phyloP scores from a whole-genome alignment of 768 basidiomycete genomes.

The Xerocomus potaroensis region DNA sequence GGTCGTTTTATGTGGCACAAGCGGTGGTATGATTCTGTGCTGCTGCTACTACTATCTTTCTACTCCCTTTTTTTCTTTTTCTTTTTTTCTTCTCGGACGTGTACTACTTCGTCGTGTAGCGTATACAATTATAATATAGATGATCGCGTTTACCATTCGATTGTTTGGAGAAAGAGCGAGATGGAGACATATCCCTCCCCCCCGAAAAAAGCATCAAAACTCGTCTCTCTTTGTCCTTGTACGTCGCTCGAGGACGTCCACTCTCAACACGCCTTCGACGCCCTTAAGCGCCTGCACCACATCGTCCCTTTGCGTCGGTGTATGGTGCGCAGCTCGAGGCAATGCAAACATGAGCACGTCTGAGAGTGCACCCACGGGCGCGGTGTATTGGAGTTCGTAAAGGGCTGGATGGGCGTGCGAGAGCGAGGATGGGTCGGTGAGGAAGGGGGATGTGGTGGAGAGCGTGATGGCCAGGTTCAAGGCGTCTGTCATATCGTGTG shows the following conservation, averaged over 20 bases:
- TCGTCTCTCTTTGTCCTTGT: constrained; percentile 26
- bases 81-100: no score
- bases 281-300: constrained; percentile 14
- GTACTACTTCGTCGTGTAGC: no score
- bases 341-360: constrained; percentile 20
- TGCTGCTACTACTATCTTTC: not conserved
- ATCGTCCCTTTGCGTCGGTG: constrained; percentile 6
- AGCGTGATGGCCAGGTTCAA: constrained; percentile 31
- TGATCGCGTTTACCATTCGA: no score
- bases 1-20: constrained; percentile 34
- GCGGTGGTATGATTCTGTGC: constrained; percentile 18
- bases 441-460: constrained; percentile 19
- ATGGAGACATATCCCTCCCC: no score
- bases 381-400: constrained; percentile 18
- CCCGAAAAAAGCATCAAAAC: no score
- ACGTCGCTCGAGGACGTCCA: constrained; percentile 21
- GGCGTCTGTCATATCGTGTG: no score
- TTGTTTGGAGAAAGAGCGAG: no score
- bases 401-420: constrained; percentile 19
- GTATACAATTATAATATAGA: no score
- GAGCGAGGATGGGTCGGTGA: constrained; percentile 20
- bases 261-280: constrained; percentile 18
- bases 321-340: constrained; percentile 2
- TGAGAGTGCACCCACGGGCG: constrained; percentile 19
- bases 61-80: no score